Conservation (phyloP, 768 basidiomycete species). For the Calocybe gangraenosa region DNA sequence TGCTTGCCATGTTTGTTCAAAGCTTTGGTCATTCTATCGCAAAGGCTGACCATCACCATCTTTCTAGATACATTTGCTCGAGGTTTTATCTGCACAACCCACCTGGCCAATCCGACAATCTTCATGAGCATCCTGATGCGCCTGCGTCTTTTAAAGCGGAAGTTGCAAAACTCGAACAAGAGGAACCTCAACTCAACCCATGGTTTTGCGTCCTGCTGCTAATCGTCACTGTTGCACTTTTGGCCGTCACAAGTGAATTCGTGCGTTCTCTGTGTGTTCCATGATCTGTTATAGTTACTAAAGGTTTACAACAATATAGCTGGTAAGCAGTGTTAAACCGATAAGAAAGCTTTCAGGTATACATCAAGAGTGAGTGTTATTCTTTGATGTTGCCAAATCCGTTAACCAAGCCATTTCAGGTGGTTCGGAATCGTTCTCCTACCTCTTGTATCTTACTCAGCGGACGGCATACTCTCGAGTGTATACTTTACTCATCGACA, state of each 20-base stretch:
- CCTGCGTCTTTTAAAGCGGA: conserved; percentile 41
- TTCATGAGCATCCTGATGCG: conserved; percentile 38
- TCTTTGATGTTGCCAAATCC: not conserved
- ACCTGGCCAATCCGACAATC: conserved; percentile 50
- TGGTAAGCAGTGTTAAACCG: conserved; percentile 60
- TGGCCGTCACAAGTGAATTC: conserved; percentile 68
- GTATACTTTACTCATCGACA: conserved; percentile 48
- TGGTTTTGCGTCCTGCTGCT: conserved; percentile 57
- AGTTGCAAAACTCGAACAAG: conserved; percentile 27
- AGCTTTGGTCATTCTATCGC: no score
- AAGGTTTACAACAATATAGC: conserved; percentile 26
- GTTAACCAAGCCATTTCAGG: conserved; percentile 26
- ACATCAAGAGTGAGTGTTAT: conserved; percentile 42
- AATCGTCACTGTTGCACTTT: conserved; percentile 45
- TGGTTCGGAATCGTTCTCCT: conserved; percentile 73
- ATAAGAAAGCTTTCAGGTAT: conserved; percentile 40
- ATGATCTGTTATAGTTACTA: not conserved
- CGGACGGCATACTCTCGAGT: conserved; percentile 58
- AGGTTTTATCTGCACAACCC: conserved; percentile 68
- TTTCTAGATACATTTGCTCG: conserved; percentile 54
- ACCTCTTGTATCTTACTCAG: conserved; percentile 68
- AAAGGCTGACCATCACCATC: no score
- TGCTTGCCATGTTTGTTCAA: conserved; percentile 49
- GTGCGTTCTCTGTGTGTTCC: conserved; percentile 37
- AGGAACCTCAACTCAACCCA: conserved; percentile 56